These are phyloP conservation scores for Thelephora aurantiotincta DNA, from an alignment of 768 basidiomycete species.

Conservation along the genomic window DNA sequence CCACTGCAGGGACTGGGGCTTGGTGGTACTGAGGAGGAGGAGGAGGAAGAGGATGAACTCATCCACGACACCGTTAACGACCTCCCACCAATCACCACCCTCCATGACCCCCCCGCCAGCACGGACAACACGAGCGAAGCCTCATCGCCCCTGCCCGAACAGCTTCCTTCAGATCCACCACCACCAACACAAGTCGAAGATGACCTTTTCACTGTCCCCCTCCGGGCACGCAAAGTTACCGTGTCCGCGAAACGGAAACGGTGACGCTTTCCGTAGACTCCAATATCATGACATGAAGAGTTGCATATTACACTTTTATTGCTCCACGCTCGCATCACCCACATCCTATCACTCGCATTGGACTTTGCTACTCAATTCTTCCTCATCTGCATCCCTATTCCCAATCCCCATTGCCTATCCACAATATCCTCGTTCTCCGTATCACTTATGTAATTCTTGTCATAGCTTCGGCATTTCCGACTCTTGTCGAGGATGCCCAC, in stretches of 20 bases:
- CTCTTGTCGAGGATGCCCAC: too few relatives aligned
- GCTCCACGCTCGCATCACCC: too few relatives aligned
- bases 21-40: constrained; percentile 41
- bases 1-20: constrained; percentile 16
- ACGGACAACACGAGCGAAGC: constrained; percentile 29
- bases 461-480: too few relatives aligned
- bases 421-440: too few relatives aligned
- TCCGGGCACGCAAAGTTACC: constrained; percentile 52
- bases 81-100: constrained; percentile 10
- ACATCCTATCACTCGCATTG: too few relatives aligned
- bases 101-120: constrained; percentile 32
- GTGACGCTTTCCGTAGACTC: constrained; percentile 17
- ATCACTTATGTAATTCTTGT: too few relatives aligned
- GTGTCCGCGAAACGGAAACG: constrained; percentile 52
- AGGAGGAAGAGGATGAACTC: constrained; percentile 24
- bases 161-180: constrained; percentile 2
- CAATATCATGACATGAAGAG: too few relatives aligned
- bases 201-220: constrained; percentile 51
- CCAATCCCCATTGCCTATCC: too few relatives aligned
- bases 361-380: too few relatives aligned
- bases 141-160: constrained; percentile 3
- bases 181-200: constrained; percentile 21
- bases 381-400: too few relatives aligned
- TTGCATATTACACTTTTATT: too few relatives aligned
- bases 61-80: constrained; percentile 17